These are phyloP conservation scores for Castanea sativa DNA, from an alignment of 306 rosid genomes.

Conservation along the genomic window DNA sequence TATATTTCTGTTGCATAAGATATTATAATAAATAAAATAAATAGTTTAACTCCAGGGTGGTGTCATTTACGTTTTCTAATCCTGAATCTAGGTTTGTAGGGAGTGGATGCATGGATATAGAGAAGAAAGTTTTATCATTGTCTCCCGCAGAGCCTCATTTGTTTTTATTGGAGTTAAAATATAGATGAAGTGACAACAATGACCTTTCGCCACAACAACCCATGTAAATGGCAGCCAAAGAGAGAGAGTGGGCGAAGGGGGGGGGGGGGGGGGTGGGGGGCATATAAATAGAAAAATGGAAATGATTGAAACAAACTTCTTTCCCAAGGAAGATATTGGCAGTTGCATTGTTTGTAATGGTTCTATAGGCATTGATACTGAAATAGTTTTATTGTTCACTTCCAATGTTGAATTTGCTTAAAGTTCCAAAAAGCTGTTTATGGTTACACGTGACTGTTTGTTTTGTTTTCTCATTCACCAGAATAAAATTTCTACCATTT, in stretches of 20 bases:
- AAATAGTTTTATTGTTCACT: neutral
- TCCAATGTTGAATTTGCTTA: neutral
- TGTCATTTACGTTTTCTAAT: neutral
- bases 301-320: neutral
- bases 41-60: neutral
- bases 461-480: neutral
- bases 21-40: neutral
- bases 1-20: neutral
- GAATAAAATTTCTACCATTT: neutral
- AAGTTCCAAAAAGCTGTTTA: neutral
- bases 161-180: neutral
- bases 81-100: neutral
- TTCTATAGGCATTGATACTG: neutral
- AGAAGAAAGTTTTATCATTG: neutral
- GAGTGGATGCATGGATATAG: neutral
- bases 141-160: neutral
- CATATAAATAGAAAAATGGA: neutral
- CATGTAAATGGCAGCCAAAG: neutral
- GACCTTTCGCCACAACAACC: neutral
- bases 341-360: neutral
- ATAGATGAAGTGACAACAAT: neutral
- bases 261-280: no score
- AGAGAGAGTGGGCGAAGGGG: no score
- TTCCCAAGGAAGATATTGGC: neutral
- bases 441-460: neutral